Conservation (phyloP, 192 early-diverging fungal genomes). For the Funneliformis geosporum region DNA sequence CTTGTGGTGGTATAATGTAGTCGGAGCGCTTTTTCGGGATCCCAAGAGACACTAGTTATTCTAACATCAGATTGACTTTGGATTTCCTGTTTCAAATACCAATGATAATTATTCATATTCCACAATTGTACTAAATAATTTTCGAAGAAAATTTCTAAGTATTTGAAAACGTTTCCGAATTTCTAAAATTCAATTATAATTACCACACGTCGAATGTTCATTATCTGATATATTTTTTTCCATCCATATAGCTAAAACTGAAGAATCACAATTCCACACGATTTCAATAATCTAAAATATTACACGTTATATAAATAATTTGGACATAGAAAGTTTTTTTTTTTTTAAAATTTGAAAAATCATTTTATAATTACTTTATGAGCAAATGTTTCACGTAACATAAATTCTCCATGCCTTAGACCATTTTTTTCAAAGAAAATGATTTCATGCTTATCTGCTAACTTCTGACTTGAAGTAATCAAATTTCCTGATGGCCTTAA, state of each 20-base stretch:
- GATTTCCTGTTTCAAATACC: conserved; percentile 92
- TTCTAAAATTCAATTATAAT: conserved; percentile 20
- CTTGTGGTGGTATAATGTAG: conserved; percentile 61
- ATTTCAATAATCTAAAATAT: conserved; percentile 54
- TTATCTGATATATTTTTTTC: conserved; percentile 31
- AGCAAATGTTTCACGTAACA: conserved; percentile 59
- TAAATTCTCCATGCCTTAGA: conserved; percentile 89
- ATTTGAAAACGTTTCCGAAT: background rate
- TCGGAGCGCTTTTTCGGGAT: conserved; percentile 68
- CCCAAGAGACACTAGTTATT: conserved; percentile 72
- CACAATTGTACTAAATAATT: conserved; percentile 78
- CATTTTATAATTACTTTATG: conserved; percentile 45
- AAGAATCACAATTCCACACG: conserved; percentile 90
- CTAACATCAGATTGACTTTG: conserved; percentile 42
- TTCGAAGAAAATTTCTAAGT: background rate
- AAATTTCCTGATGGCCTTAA: conserved; percentile 77
- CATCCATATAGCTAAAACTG: conserved; percentile 76
- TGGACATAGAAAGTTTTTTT: too few species aligned
- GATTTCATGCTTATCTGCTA: conserved; percentile 80
- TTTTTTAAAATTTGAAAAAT: conserved; percentile 2
- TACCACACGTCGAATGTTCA: conserved; percentile 29
- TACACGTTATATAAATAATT: background rate
- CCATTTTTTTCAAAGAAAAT: conserved; percentile 97
- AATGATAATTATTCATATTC: conserved; percentile 94
- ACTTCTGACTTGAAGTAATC: conserved; percentile 76